A percentile compares a stretch with the other conserved stretches of the same genome.
Evolutionary conservation across 2,329 filamentous ascomycete species (phyloP).

Genomic region (Immersiporthe knoxdaviesiana): DNA sequence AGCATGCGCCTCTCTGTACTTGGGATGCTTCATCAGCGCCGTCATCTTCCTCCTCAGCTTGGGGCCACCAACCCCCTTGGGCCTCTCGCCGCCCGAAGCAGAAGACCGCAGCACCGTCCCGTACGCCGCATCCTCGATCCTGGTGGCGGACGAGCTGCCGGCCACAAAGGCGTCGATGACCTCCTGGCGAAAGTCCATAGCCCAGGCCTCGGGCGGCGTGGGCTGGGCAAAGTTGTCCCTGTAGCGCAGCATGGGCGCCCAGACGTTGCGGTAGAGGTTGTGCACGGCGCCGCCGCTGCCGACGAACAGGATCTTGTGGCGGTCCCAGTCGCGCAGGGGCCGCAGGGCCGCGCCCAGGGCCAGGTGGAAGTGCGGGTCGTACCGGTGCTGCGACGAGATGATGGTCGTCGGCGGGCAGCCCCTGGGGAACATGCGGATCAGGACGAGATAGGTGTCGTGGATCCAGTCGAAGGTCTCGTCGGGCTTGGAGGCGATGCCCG

Average conservation of each 20-base stretch:
- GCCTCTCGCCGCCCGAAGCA: neutral
- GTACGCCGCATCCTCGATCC: conserved; percentile 29
- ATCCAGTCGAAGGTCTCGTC: conserved; percentile 70
- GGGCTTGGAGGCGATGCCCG: conserved; percentile 56
- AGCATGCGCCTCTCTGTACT: conserved; percentile 67
- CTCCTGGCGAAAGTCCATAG: conserved; percentile 67
- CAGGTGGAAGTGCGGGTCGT: conserved; percentile 49
- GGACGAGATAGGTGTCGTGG: conserved; percentile 70
- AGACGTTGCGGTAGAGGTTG: conserved; percentile 70
- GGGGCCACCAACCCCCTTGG: conserved; percentile 49
- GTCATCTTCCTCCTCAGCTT: conserved; percentile 57
- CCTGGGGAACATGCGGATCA: conserved; percentile 70
- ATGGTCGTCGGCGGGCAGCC: conserved; percentile 69
- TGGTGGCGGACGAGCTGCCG: conserved; percentile 37
- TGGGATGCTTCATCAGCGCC: conserved; percentile 69
- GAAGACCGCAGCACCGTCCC: conserved; percentile 27
- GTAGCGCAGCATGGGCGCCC: conserved; percentile 66
- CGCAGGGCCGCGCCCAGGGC: conserved; percentile 61
- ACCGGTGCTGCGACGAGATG: conserved; percentile 43
- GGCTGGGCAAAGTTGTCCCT: conserved; percentile 65
- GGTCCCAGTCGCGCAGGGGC: conserved; percentile 53
- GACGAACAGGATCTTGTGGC: conserved; percentile 56
- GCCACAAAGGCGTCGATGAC: conserved; percentile 63
- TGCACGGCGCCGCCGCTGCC: conserved; percentile 67
- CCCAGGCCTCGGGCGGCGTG: conserved; percentile 60